Base-by-base conservation (phyloP, 768 basidiomycete species). In the Glaciozyma antarctica region DNA sequence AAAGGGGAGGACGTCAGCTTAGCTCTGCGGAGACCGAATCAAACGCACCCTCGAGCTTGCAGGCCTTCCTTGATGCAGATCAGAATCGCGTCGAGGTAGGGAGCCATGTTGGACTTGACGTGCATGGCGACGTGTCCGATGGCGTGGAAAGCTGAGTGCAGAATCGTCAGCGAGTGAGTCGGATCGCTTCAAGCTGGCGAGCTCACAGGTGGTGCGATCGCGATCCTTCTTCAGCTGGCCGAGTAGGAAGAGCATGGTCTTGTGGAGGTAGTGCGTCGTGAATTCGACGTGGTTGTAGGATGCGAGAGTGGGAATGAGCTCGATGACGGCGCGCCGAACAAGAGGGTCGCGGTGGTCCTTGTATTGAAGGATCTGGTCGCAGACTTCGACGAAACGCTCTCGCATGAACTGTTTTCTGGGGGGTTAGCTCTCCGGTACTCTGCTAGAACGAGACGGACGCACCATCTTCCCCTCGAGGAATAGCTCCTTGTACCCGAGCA, bases 401-500 rank as follows among this genome's bases (percentile, higher is more conserved):
- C 82, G 84, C 89, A 93, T 90, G 74, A 90, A 91, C 87, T 90
- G 71, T 2, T n/a, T 52, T 24, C 32, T 9, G 24, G 30, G 13
- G 3, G 4, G 12, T 54, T 22, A 34, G 28, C 53, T 2, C 9
- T 26, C 17, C 32, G 32, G 19, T 8, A 15, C 28, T 19, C 13
- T 12, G 52, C 32, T 1, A 22, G 9, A 41, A 28, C 26, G 24
- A 28, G 49, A 52, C 8, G 22, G n/a, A 45, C 87, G 75, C 66
- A 92, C 93, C 85, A 91, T 88, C 69, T 90, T 89, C n/a, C 90
- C 92, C 75, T 93, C 89, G 58, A 93, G 81, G 26, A 99, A 78
- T 30, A 99, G 80, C 75, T 93, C 89, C 56, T 90, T 86, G 77
- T 91, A 90, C 17, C 92, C 92, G 63, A 97, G 81, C 45, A 99